Evolutionary conservation across 1,284 basidiomycete genomes (phyloP).

Genomic region (Uromyces viciae-fabae): DNA sequence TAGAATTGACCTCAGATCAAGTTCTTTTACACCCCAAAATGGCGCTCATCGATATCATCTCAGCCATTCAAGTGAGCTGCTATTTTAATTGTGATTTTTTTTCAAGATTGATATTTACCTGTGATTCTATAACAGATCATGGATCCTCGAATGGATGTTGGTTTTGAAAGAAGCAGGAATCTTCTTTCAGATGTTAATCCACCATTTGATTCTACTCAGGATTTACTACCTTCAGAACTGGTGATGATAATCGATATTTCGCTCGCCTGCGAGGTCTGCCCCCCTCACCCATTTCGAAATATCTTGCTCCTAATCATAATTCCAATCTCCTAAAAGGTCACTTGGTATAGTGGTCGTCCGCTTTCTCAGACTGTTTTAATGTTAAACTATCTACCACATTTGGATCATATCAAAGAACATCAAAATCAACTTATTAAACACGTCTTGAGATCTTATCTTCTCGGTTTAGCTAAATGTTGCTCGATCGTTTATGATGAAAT

Average conservation of each 20-base stretch:
- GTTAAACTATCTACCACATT: constrained; percentile 69
- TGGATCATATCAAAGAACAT: constrained; percentile 55
- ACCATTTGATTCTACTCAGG: constrained; percentile 65
- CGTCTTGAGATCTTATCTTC: constrained; percentile 68
- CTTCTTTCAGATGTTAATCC: neutral
- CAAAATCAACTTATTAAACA: constrained; percentile 65
- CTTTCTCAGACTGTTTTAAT: constrained; percentile 82
- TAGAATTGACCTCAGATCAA: constrained; percentile 17
- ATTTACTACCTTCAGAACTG: constrained; percentile 69
- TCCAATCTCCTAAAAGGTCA: constrained; percentile 61
- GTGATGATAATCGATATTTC: constrained; percentile 81
- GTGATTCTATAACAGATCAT: constrained; percentile 64
- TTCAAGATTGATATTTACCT: constrained; percentile 41
- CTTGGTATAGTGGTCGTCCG: constrained; percentile 78
- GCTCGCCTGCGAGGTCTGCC: constrained; percentile 70
- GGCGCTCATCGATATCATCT: constrained; percentile 32
- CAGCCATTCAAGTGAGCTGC: constrained; percentile 29
- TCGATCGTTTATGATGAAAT: constrained; percentile 78
- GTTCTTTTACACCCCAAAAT: neutral
- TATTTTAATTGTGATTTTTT: neutral
- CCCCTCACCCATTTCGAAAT: neutral
- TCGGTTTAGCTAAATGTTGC: constrained; percentile 75
- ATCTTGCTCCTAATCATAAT: neutral
- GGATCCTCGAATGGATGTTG: constrained; percentile 81
- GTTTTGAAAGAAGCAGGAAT: constrained; percentile 60